phyloP scores from a whole-genome alignment of 2,329 filamentous ascomycete genomes.

The Phialemoniopsis sp. region DNA sequence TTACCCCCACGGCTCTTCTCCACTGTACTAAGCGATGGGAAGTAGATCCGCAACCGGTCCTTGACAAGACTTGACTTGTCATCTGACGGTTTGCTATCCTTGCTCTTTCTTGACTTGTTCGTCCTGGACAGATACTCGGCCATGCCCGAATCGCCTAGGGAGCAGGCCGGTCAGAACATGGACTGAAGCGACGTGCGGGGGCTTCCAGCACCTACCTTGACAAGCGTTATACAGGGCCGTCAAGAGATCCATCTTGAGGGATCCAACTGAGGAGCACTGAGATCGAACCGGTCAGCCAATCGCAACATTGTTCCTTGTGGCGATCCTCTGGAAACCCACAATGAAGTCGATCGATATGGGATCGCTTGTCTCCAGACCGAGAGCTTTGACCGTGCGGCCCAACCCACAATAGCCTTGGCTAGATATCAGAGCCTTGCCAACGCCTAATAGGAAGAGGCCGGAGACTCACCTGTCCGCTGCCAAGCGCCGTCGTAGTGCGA shows the following conservation, averaged over 20 bases:
- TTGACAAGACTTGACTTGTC: slow-evolving; percentile 20
- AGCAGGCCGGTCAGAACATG: slow-evolving; percentile 4
- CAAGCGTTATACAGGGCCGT: slow-evolving; percentile 49
- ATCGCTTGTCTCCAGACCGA: slow-evolving; percentile 54
- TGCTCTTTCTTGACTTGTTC: slow-evolving; percentile 22
- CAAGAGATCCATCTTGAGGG: slow-evolving; percentile 66
- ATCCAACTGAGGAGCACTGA: slow-evolving; percentile 77
- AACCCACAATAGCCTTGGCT: slow-evolving; percentile 68
- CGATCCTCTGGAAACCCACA: slow-evolving; percentile 33
- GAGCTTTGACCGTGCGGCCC: slow-evolving; percentile 56
- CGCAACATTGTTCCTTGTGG: not conserved
- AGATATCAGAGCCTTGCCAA: not conserved
- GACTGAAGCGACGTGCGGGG: not conserved
- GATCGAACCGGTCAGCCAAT: slow-evolving; percentile 7
- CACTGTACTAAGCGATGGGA: slow-evolving; percentile 72
- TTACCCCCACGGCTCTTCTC: slow-evolving; percentile 58
- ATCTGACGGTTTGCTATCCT: slow-evolving; percentile 14
- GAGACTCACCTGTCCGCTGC: slow-evolving; percentile 31
- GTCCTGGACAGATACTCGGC: slow-evolving; percentile 38
- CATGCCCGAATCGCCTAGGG: slow-evolving; percentile 35
- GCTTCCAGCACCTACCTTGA: slow-evolving; percentile 36
- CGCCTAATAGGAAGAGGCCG: not conserved
- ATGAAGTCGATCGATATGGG: slow-evolving; percentile 69
- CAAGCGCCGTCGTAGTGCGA: slow-evolving; percentile 44
- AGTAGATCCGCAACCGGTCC: slow-evolving; percentile 69